phyloP scores from a whole-genome alignment of 2,329 filamentous ascomycete species.

The Penicillium janthinellum region DNA sequence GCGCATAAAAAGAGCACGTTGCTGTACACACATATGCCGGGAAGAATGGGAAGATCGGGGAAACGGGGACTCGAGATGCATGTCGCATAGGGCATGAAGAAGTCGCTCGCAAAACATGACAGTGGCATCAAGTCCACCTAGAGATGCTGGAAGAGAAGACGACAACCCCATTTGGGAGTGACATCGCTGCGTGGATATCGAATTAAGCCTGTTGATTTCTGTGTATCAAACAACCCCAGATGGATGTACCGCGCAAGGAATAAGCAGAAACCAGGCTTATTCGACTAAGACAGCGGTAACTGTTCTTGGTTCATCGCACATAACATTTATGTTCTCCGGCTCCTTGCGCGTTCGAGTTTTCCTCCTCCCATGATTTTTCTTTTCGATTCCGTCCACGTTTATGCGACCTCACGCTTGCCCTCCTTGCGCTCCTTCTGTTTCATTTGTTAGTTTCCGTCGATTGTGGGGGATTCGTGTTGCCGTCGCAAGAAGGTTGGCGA shows the following conservation, averaged over 20 bases:
- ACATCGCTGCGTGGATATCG: slow-evolving; percentile 27
- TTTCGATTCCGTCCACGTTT: slow-evolving; percentile 44
- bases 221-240: slow-evolving; percentile 30
- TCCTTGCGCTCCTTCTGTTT: slow-evolving; percentile 94
- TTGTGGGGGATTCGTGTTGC: neutral
- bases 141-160: slow-evolving; percentile 6
- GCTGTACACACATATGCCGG: slow-evolving; percentile 75
- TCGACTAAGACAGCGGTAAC: slow-evolving; percentile 26
- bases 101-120: neutral
- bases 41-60: neutral
- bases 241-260: slow-evolving; percentile 27
- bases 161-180: slow-evolving; percentile 17
- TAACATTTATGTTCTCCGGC: slow-evolving; percentile 34
- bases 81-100: too few species aligned
- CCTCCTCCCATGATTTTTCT: slow-evolving; percentile 31
- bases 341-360: slow-evolving; percentile 36
- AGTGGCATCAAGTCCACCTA: neutral
- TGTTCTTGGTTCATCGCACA: slow-evolving; percentile 36
- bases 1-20: slow-evolving; percentile 60
- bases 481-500: neutral
- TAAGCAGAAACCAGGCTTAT: slow-evolving; percentile 32
- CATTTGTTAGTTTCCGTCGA: slow-evolving; percentile 36
- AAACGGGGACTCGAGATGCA: neutral
- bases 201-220: slow-evolving; percentile 35
- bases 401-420: slow-evolving; percentile 88